Evolutionary conservation across 108 stramenopile genomes (phyloP).

Genomic region (Fragilaria radians): DNA sequence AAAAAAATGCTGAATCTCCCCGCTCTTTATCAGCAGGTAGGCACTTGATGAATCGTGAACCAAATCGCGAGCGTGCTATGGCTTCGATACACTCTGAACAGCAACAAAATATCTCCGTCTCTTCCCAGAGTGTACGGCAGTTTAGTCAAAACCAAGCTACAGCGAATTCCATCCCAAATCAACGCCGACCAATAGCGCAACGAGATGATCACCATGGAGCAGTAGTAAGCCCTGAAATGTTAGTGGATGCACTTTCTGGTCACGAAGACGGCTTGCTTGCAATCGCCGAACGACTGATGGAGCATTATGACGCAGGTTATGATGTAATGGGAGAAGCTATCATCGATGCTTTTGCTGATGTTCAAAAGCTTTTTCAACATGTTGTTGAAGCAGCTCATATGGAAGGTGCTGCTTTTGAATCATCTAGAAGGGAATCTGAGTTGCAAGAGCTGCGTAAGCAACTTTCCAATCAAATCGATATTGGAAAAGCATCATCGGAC

Average conservation of each 20-base stretch:
- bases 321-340: slow-evolving; percentile 87
- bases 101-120: background rate
- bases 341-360: slow-evolving; percentile 82
- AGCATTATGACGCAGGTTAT: slow-evolving; percentile 75
- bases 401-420: slow-evolving; percentile 88
- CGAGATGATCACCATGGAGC: slow-evolving; percentile 19
- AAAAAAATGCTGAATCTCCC: slow-evolving; percentile 1
- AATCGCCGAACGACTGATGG: slow-evolving; percentile 83
- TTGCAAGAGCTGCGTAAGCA: slow-evolving; percentile 29
- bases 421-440: slow-evolving; percentile 55
- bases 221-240: slow-evolving; percentile 68
- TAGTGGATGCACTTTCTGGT: slow-evolving; percentile 80
- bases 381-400: slow-evolving; percentile 87
- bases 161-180: background rate
- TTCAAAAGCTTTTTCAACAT: slow-evolving; percentile 82
- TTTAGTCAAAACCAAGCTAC: background rate
- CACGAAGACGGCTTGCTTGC: slow-evolving; percentile 84
- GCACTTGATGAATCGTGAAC: background rate
- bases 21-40: slow-evolving; percentile 26
- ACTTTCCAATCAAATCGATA: slow-evolving; percentile 5
- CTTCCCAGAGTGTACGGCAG: background rate
- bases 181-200: slow-evolving; percentile 9
- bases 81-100: slow-evolving; percentile 9
- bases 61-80: slow-evolving; percentile 34
- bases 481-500: background rate